Base-by-base conservation (phyloP, 2,329 filamentous ascomycete species). In the Colletotrichum salicis region DNA sequence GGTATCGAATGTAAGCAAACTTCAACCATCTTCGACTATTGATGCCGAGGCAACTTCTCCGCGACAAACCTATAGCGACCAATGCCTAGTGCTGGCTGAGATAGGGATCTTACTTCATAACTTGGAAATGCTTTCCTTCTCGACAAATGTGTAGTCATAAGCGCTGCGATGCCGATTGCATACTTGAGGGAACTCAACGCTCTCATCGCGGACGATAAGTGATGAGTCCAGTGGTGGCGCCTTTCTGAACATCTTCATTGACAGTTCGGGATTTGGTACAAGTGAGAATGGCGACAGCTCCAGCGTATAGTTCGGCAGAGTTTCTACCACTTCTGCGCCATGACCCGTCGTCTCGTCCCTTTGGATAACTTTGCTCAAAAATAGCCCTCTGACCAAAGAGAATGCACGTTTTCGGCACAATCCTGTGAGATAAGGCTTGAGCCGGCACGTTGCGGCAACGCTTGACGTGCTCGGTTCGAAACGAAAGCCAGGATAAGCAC, bases 341-440 rank as follows among this genome's bases (percentile, higher is more conserved):
- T 72, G 56, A 61, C 51, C 65, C 59, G 54, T 72, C 70, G 70
- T 70, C 70, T 70, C 60, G 59, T 60, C 48, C 55, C 29, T 15
- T 27, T 8, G 29, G 13, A 24, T 48, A 71, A 72, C 59, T 72
- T 35, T 72, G 70, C 65, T 52, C 55, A 72, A 60, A 24, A 58
- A 60, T 11, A 48, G 29, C 45, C 54, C 51, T 24, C n/a, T 48
- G 48, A 35, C 22, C 56, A 33, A 27, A 60, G 22, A 45, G 45
- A 29, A 22, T 45, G 41, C 59, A 56, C 33, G 37, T 51, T 67
- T 24, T 13, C 29, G 52, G 33, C n/a, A 48, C 48, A 24, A 13
- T 58, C 31, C 22, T 41, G 22, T 19, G 19, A 58, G 27, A 56
- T 37, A 64, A 69, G 45, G 65, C 65, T 64, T 51, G 35, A 35